These are phyloP conservation scores for Davidsoniella virescens DNA, from an alignment of 2,329 filamentous ascomycete species.

Conservation along the genomic window DNA sequence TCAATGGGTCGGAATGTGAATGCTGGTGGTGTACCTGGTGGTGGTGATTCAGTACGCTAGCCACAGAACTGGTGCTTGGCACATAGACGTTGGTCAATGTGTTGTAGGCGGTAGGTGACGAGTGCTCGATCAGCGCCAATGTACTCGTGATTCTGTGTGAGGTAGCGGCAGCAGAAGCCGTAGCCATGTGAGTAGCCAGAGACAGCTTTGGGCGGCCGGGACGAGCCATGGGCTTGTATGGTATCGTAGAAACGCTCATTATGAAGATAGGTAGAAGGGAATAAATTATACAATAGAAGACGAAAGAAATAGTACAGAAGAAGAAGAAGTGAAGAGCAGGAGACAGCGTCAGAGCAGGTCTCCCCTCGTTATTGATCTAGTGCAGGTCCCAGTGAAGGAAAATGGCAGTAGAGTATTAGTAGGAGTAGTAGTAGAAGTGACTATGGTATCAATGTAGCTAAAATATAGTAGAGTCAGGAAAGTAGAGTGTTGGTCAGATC, in stretches of 20 bases:
- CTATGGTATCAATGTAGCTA: too few relatives aligned
- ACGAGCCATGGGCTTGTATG: conserved; percentile 4
- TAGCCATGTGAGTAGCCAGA: conserved; percentile 28
- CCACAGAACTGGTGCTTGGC: too few relatives aligned
- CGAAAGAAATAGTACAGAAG: neutral
- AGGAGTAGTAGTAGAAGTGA: too few relatives aligned
- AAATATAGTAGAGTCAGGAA: too few relatives aligned
- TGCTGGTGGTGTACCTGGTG: neutral
- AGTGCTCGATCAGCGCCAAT: conserved; percentile 33
- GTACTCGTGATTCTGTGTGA: conserved; percentile 20
- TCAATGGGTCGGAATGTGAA: conserved; percentile 1
- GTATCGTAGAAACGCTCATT: conserved; percentile 9
- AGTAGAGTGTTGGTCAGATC: too few relatives aligned
- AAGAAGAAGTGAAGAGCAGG: neutral
- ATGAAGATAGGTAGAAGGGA: neutral
- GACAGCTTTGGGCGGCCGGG: conserved; percentile 17
- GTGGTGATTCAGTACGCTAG: conserved; percentile 25
- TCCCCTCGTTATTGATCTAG: too few relatives aligned
- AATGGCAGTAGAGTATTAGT: too few relatives aligned
- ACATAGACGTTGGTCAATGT: conserved; percentile 49
- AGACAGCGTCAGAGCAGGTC: too few relatives aligned
- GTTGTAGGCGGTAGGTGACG: conserved; percentile 47
- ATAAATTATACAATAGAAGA: neutral
- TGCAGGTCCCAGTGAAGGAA: too few relatives aligned
- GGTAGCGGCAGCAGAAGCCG: neutral